Conservation (phyloP, 805 yeast genomes). For the Candida sonorensis region DNA sequence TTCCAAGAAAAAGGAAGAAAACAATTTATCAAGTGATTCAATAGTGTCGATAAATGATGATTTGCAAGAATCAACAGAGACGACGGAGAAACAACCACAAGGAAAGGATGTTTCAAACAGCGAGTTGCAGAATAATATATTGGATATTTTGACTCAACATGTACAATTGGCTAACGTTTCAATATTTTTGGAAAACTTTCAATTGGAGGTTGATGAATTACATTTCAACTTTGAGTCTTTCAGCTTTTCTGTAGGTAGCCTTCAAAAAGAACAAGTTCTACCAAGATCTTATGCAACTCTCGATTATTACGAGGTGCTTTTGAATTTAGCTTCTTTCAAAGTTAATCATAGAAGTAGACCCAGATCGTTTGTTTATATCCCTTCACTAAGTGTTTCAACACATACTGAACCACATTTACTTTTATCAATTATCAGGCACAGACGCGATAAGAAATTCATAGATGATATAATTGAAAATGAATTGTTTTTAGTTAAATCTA, state of each 20-base stretch:
- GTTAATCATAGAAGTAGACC: background rate
- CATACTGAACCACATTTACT: constrained; percentile 3
- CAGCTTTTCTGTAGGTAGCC: constrained; percentile 6
- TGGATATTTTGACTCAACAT: too few species aligned
- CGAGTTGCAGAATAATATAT: too few species aligned
- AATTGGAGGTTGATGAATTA: constrained; percentile 1
- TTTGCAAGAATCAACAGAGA: too few species aligned
- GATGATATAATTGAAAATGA: constrained; percentile 7
- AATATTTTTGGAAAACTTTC: constrained; percentile 5
- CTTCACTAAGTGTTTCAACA: constrained; percentile 11
- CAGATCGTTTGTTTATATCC: constrained; percentile 7
- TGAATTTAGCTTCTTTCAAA: constrained; percentile 8
- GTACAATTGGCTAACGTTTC: too few species aligned
- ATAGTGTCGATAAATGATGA: too few species aligned
- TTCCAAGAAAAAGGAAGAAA: background rate
- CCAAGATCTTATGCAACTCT: constrained; percentile 1
- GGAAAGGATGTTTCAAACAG: too few species aligned
- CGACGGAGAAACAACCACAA: too few species aligned
- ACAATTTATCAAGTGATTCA: too few species aligned
- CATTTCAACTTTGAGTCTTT: constrained; percentile 4
- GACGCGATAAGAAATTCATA: constrained; percentile 7
- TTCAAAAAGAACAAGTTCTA: constrained; percentile 2
- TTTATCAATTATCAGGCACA: constrained; percentile 4
- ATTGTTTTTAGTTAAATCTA: constrained; percentile 16
- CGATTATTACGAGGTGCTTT: constrained; percentile 7